phyloP scores from a whole-genome alignment of 768 basidiomycete genomes.

The Mycena albidolilacea region DNA sequence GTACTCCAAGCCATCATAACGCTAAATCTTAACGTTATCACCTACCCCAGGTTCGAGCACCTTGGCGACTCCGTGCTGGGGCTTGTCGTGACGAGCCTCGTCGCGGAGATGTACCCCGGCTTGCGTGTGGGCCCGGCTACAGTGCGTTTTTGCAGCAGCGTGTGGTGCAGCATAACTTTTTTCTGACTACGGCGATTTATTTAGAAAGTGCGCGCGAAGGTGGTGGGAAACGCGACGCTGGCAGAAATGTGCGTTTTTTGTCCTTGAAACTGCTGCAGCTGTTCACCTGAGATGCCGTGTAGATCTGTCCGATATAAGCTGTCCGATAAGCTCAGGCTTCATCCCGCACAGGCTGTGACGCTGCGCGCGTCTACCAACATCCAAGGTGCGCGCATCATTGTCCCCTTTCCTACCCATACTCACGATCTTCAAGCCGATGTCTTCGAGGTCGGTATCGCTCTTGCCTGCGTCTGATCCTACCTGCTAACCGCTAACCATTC shows the following conservation, averaged over 20 bases:
- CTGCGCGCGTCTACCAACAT: slow-evolving; percentile 78
- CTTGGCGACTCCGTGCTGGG: slow-evolving; percentile 83
- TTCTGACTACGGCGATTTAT: background rate
- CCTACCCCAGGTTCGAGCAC: slow-evolving; percentile 73
- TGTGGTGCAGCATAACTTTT: slow-evolving; percentile 30
- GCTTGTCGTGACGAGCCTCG: slow-evolving; percentile 74
- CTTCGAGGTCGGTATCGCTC: slow-evolving; percentile 71
- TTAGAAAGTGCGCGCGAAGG: slow-evolving; percentile 84
- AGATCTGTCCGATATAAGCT: slow-evolving; percentile 79
- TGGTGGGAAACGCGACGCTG: slow-evolving; percentile 82
- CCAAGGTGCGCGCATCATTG: slow-evolving; percentile 68
- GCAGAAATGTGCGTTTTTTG: slow-evolving; percentile 71
- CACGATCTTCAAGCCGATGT: slow-evolving; percentile 70
- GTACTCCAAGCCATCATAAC: slow-evolving; percentile 17
- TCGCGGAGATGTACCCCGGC: slow-evolving; percentile 75
- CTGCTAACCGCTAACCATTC: background rate
- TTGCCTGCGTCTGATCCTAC: background rate
- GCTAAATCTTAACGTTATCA: slow-evolving; percentile 22
- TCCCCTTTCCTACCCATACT: slow-evolving; percentile 10
- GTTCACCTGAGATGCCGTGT: slow-evolving; percentile 23
- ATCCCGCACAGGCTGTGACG: slow-evolving; percentile 81
- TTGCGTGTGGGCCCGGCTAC: slow-evolving; percentile 86
- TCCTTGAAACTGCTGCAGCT: background rate
- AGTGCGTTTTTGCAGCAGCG: slow-evolving; percentile 55
- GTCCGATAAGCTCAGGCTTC: slow-evolving; percentile 72